Evolutionary conservation across 768 basidiomycete genomes (phyloP).

Genomic region (Lentinus brumalis): DNA sequence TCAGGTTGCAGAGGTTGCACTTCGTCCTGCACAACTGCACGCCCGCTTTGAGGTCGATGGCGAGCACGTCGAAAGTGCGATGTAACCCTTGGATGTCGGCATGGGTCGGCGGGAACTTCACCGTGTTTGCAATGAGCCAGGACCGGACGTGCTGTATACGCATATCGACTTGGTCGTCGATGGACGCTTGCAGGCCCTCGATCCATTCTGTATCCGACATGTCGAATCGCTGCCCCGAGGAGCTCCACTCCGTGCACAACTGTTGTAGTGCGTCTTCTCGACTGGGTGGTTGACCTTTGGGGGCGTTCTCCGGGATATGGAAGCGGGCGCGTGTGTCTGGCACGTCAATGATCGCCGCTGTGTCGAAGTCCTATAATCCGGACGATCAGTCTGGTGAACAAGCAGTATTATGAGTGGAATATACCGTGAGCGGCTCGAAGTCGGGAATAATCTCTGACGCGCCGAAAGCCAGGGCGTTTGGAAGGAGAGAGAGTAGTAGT

Average conservation of each 20-base stretch:
- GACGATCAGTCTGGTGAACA: background rate
- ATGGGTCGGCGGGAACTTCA: conserved; percentile 46
- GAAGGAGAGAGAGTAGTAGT: conserved; percentile 42
- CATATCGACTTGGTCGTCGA: conserved; percentile 41
- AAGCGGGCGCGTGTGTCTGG: conserved; percentile 42
- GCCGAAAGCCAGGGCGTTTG: conserved; percentile 51
- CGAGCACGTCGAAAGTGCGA: conserved; percentile 43
- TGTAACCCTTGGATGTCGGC: conserved; percentile 48
- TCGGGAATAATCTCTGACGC: conserved; percentile 47
- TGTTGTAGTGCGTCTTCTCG: conserved; percentile 30
- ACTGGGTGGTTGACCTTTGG: conserved; percentile 14
- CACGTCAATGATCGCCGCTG: conserved; percentile 40
- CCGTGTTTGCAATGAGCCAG: conserved; percentile 54
- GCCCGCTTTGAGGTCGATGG: conserved; percentile 47
- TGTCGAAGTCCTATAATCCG: conserved; percentile 52
- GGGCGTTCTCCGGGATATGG: conserved; percentile 28
- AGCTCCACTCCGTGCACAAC: conserved; percentile 34
- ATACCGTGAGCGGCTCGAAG: conserved; percentile 52
- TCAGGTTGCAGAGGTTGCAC: conserved; percentile 50
- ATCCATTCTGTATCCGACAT: conserved; percentile 46
- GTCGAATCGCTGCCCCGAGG: conserved; percentile 34
- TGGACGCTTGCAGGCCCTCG: conserved; percentile 36
- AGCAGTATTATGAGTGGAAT: background rate
- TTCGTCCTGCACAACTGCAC: conserved; percentile 51
- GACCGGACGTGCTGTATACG: conserved; percentile 49